phyloP scores from a whole-genome alignment of 768 basidiomycete species.

The Boletus subparvulus region DNA sequence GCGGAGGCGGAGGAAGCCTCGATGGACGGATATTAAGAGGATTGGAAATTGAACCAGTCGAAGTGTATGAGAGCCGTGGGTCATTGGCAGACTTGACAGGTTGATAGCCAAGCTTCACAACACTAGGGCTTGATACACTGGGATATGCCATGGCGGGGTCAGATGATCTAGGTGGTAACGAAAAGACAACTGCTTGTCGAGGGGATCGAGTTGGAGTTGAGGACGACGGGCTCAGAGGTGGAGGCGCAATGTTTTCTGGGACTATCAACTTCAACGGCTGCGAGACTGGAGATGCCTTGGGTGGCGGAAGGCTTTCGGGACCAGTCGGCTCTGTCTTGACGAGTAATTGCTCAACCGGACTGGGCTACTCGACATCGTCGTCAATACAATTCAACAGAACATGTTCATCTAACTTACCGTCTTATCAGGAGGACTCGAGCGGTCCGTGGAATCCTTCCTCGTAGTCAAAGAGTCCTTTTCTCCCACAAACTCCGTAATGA shows the following conservation, averaged over 20 bases:
- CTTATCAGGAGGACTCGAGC: constrained; percentile 9
- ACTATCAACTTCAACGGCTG: constrained; percentile 9
- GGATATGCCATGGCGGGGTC: constrained; percentile 13
- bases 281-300: constrained; percentile 9
- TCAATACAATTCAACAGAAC: background rate
- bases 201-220: constrained; percentile 13
- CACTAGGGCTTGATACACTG: constrained; percentile 15
- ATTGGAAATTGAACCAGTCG: constrained; percentile 47
- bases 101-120: constrained; percentile 24
- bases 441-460: constrained; percentile 23
- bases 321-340: constrained; percentile 23
- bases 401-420: constrained; percentile 9
- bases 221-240: constrained; percentile 5
- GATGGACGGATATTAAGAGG: constrained; percentile 58
- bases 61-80: constrained; percentile 37
- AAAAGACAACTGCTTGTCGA: constrained; percentile 5
- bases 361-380: constrained; percentile 13
- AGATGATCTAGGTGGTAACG: constrained; percentile 20
- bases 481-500: constrained; percentile 45
- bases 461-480: constrained; percentile 22
- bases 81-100: constrained; percentile 31
- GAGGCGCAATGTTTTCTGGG: constrained; percentile 14
- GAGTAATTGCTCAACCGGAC: constrained; percentile 10
- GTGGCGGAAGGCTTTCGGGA: constrained; percentile 12
- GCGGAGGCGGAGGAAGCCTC: constrained; percentile 13